Base-by-base conservation (phyloP, 352 stramenopile species). In the Bremia lactucae region DNA sequence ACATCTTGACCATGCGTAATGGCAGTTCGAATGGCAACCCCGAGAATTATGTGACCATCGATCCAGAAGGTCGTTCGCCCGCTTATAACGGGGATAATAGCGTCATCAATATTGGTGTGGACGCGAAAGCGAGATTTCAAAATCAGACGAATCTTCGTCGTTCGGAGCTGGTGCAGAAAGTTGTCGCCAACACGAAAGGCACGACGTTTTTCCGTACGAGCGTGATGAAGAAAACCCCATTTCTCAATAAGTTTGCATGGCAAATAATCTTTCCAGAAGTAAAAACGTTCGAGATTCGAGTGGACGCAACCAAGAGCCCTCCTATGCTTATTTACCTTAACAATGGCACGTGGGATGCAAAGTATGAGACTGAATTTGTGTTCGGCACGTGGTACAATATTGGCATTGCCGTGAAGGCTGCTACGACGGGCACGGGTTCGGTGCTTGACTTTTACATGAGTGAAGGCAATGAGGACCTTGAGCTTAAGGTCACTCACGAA, bases 371-470 rank as follows among this genome's bases (percentile, higher is more conserved):
- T 13, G 51, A 66, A 36, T 79, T 78, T 33, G 44, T 59, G 46
- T 41, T 46, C 6, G 59, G 54, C 26, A 79, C 65, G 24, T 83
- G 67, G 70, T 79, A 75, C 67, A 83, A 83, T 62, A 78, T 83
- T 34, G 70, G 70, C 14, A 68, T 83, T 31, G 65, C 52, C 1
- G 41, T 83, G 3, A 45, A 43, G 14, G 50, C 52, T 15, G 54
- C 51, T 20, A 40, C 31, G 1, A 38, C 55, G 15, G 53, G 24
- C 9, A 59, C 46, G 31, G 42, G 42, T 11, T 55, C 53, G 4
- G 38, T 55, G 15, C 25, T 79, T 14, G 61, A 64, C 34, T 61
- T 82, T 25, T 83, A 83, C 56, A 68, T 56, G 46, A 77, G 66
- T 37, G 47, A 67, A 41, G 64, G 65, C 36, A 39, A 59, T 43